Conservation (phyloP, 495 filamentous ascomycete genomes). For the Trichodelitschia bisporula region DNA sequence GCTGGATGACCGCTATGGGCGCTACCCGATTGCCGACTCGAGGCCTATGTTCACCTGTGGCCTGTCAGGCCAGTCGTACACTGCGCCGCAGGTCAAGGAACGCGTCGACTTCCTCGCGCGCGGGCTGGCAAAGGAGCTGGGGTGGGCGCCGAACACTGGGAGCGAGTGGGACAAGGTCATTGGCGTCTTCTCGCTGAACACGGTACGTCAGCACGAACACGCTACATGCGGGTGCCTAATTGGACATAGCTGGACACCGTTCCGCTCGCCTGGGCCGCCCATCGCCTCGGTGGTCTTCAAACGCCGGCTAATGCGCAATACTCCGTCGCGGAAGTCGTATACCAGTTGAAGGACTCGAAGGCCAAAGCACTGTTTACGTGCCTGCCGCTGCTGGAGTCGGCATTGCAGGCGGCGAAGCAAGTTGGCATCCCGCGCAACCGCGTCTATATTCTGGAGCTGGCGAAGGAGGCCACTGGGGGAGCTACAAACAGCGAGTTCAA, state of each 20-base stretch:
- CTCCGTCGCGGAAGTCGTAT: constrained; percentile 44
- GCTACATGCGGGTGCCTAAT: background rate
- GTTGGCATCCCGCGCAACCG: constrained; percentile 43
- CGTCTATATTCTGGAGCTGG: constrained; percentile 50
- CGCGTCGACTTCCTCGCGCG: constrained; percentile 47
- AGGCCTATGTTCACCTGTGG: constrained; percentile 64
- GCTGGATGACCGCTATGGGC: constrained; percentile 46
- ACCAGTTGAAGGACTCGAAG: constrained; percentile 54
- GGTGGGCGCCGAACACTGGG: constrained; percentile 49
- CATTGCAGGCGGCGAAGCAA: constrained; percentile 41
- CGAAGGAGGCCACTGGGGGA: constrained; percentile 24
- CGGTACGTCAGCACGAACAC: constrained; percentile 26
- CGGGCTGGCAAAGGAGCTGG: constrained; percentile 44
- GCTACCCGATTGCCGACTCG: constrained; percentile 35
- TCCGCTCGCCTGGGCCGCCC: constrained; percentile 49
- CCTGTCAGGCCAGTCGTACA: constrained; percentile 45
- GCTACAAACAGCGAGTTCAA: constrained; percentile 28
- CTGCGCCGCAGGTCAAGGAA: constrained; percentile 35
- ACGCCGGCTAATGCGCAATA: constrained; percentile 73
- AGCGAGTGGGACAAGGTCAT: constrained; percentile 73
- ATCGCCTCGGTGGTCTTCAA: constrained; percentile 49
- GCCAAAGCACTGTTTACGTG: constrained; percentile 65
- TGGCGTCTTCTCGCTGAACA: constrained; percentile 56
- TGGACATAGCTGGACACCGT: constrained; percentile 48
- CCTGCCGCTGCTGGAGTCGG: constrained; percentile 40